Evolutionary conservation across 2,329 filamentous ascomycete species (phyloP), one percentile per base, ranked within the genome.

Genomic region (Ascochyta clinopodiicola): DNA sequence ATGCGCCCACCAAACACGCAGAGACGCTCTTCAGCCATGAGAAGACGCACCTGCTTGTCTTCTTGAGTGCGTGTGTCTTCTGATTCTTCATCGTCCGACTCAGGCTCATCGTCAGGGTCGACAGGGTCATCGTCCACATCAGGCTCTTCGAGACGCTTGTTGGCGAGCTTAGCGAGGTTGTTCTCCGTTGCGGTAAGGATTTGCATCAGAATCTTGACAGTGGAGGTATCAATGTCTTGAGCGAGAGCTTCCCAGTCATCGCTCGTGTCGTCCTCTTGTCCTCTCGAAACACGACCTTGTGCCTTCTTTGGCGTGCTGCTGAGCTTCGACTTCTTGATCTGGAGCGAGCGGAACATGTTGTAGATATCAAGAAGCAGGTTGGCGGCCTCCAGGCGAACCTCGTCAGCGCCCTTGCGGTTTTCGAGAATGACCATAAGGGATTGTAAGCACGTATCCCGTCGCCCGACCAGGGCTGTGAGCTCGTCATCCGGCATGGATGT

Each of bases 1-100:
- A 96, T 85, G 72, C 95, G 96, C 59, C 87, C 89, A 0, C 93
- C 88, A 24, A 97, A 81, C 66, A 94, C 89, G 75, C 94, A 98
- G 0, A 98, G 83, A 19, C 88, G 86, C 71, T 94, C 89, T 75
- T 98, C 95, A 0, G 92, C 87, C 55, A 93, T 82, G 31, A 97
- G 82, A 52, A 87, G 85, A 53, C 85, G 83, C 68, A 90, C 80
- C 67, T 83, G 81, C 48, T 82, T 81, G 27, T 85, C 80, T 37
- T 84, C 70, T 19, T 27, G 82, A 79, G 38, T 61, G 5, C 71
- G 66, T 2, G 75, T 72, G 34, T 70, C 63, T 25, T 73, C 73
- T 2, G 71, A 75, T 24, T 82, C 80, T 24, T 87, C 88, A 54
- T 87, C 86, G 2, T 83, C 80, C 25, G 85, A 81, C 32, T 73